Base-by-base conservation (phyloP, 345 rosid species). In the Euphorbia tirucalli region DNA sequence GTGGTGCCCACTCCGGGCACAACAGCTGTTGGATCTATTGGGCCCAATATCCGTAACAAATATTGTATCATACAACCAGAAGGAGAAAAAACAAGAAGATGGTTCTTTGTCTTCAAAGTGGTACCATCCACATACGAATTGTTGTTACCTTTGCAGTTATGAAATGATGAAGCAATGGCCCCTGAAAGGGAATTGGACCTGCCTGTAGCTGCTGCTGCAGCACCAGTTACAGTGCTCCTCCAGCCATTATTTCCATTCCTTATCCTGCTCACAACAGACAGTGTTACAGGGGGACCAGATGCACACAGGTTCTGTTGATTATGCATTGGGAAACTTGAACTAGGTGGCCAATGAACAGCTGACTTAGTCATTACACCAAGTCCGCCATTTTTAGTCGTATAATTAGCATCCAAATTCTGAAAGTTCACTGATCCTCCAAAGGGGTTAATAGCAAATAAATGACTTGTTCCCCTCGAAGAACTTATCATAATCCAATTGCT, bases 391-490 rank as follows among this genome's bases (percentile, higher is more conserved):
- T 79, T 83, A 46, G 75, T 44, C 67, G 77, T 22, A 58, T 80
- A 75, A 73, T 73, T 61, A 60, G 78, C 44, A 50, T 81, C 84
- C 31, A 70, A 71, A 56, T 78, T 65, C 72, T 78, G 87, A 70
- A 80, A 79, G 61, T 61, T 77, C 22, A 73, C 81, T 35, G 86
- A 68, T 55, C 90, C 96, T 72, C 86, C 90, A 24, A 21, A 73
- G 27, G 91, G 89, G 78, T 87, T 80, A 49, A 95, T 86, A 56
- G 92, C 92, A 88, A 95, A 95, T 41, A 95, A 75, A 81, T 95
- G 99, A 82, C 96, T 88, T 37, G 99, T 95, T 62, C 97, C 99
- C 81, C 96, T 88, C 7, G 92, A 88, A 57, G 99, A 95, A 79
- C 97, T 89, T 67, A 95, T 85, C 97, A 88, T 85, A 71, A 95